Evolutionary conservation across 495 filamentous ascomycete genomes (phyloP).

Genomic region (Tuber microsphaerosporum): DNA sequence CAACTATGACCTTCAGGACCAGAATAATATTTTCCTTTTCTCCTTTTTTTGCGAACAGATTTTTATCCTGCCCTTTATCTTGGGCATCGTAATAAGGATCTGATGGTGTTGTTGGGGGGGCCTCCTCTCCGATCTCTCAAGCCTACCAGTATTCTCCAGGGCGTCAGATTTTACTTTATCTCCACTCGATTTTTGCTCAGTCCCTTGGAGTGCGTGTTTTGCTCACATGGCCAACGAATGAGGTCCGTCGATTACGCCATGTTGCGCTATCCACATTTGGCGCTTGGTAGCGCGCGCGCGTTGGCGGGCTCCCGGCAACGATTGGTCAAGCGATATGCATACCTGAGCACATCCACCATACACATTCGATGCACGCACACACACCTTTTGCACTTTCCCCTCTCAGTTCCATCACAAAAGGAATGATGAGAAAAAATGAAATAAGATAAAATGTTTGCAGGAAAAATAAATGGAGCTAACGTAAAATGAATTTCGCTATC

Average conservation of each 20-base stretch:
- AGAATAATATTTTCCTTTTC: not conserved
- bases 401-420: not conserved
- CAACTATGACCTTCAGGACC: not conserved
- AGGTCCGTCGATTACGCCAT: constrained; percentile 36
- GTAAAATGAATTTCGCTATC: not conserved
- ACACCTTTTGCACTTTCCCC: not conserved
- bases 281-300: constrained; percentile 14
- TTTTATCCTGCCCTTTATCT: not conserved
- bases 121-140: not conserved
- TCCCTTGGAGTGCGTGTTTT: constrained; percentile 16
- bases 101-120: not conserved
- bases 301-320: not conserved
- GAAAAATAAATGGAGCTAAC: not conserved
- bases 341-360: not conserved
- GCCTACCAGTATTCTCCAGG: not conserved
- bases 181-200: not conserved
- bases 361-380: not conserved
- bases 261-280: constrained; percentile 35
- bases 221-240: constrained; percentile 35
- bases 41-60: not conserved
- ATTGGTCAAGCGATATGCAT: not conserved
- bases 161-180: not conserved
- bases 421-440: not conserved
- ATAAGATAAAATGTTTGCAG: not conserved
- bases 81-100: not conserved